Evolutionary conservation across 2,329 filamentous ascomycete species (phyloP).

Genomic region (Leptographium procerum): DNA sequence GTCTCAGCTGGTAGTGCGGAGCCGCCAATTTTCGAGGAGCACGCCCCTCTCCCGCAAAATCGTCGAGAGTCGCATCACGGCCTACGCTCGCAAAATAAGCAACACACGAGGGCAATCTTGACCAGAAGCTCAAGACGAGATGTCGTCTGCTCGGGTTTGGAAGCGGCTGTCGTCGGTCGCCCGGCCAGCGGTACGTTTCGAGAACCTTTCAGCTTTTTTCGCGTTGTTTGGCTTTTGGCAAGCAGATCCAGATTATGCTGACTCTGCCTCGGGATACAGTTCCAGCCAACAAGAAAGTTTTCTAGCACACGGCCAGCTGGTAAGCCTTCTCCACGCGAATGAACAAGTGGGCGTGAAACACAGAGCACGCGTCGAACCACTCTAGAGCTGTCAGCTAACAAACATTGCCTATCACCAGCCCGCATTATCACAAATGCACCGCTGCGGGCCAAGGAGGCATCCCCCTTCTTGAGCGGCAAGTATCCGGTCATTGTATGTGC

Average conservation of each 20-base stretch:
- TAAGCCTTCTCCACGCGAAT: slow-evolving; percentile 38
- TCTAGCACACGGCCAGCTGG: slow-evolving; percentile 74
- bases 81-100: not conserved
- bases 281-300: slow-evolving; percentile 51
- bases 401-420: slow-evolving; percentile 35
- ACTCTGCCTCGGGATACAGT: not conserved
- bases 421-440: slow-evolving; percentile 78
- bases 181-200: slow-evolving; percentile 12
- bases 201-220: not conserved
- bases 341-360: too few species aligned
- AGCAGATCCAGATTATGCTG: not conserved
- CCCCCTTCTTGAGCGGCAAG: slow-evolving; percentile 74
- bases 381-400: too few species aligned
- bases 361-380: too few species aligned
- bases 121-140: not conserved
- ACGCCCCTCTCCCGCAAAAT: not conserved
- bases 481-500: slow-evolving; percentile 80
- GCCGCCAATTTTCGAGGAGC: not conserved
- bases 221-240: not conserved
- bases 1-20: not conserved
- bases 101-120: not conserved
- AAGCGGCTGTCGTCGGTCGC: slow-evolving; percentile 12
- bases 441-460: slow-evolving; percentile 86
- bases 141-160: slow-evolving; percentile 11
- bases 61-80: not conserved